phyloP scores from a whole-genome alignment of 305 asterid genomes.

The Monarda citriodora region DNA sequence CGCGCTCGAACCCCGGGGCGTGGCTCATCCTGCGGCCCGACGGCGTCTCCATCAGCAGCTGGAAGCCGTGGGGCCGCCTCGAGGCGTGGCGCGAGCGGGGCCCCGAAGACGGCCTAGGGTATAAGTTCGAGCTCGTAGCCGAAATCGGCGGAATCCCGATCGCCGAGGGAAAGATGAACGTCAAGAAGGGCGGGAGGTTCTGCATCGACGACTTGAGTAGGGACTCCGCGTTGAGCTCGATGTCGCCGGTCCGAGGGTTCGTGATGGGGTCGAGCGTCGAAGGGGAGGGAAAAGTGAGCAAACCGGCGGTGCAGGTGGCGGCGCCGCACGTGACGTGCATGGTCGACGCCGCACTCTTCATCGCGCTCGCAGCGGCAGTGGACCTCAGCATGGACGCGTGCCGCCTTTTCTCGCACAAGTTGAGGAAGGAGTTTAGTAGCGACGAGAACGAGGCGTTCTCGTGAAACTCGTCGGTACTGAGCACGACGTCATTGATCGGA shows the following conservation, averaged over 20 bases:
- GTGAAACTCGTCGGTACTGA: not conserved
- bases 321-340: constrained; percentile 76
- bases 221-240: constrained; percentile 20
- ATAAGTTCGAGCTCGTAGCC: constrained; percentile 72
- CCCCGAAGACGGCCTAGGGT: constrained; percentile 62
- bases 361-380: constrained; percentile 82
- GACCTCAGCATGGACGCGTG: constrained; percentile 95
- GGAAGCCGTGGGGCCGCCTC: constrained; percentile 98
- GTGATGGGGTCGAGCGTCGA: constrained; percentile 79
- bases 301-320: constrained; percentile 75
- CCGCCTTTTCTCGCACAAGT: constrained; percentile 61
- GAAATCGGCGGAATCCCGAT: constrained; percentile 67
- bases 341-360: constrained; percentile 79
- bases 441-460: constrained; percentile 43
- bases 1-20: constrained; percentile 83
- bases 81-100: constrained; percentile 97
- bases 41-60: constrained; percentile 60
- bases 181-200: constrained; percentile 71
- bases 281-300: constrained; percentile 71
- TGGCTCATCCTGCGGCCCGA: constrained; percentile 90
- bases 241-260: constrained; percentile 38
- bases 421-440: constrained; percentile 64
- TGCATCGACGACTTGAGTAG: constrained; percentile 51
- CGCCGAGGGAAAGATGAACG: constrained; percentile 67
- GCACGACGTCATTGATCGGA: not conserved